Percentiles rank a stretch among this genome's conserved stretches.
Conservation (phyloP, 2,329 filamentous ascomycete genomes). For the Phialemonium atrogriseum region DNA sequence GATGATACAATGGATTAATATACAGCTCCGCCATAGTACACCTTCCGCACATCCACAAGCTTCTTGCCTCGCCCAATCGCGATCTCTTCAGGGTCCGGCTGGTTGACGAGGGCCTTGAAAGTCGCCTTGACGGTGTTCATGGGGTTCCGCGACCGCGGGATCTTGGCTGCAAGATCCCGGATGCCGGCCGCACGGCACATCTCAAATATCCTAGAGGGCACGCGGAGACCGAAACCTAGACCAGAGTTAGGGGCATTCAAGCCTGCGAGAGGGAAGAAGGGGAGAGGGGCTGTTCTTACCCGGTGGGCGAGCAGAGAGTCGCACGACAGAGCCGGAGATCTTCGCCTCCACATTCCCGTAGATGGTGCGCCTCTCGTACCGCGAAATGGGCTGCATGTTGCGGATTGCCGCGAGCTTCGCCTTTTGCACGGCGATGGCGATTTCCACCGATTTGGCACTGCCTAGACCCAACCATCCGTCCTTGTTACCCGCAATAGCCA, state of each 20-base stretch:
- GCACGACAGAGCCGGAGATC: slow-evolving; percentile 77
- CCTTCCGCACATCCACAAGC: slow-evolving; percentile 89
- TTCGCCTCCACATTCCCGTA: slow-evolving; percentile 79
- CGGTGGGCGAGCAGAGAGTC: slow-evolving; percentile 75
- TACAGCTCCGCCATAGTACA: slow-evolving; percentile 84
- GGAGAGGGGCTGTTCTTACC: slow-evolving; percentile 49
- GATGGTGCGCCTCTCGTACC: slow-evolving; percentile 89
- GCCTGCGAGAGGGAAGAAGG: neutral
- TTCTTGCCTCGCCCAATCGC: slow-evolving; percentile 88
- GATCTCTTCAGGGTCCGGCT: slow-evolving; percentile 82
- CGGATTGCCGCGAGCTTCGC: slow-evolving; percentile 74
- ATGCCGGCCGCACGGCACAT: slow-evolving; percentile 85
- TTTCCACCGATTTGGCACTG: slow-evolving; percentile 78
- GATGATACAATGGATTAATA: slow-evolving; percentile 31
- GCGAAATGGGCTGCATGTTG: slow-evolving; percentile 85
- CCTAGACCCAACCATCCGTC: slow-evolving; percentile 83
- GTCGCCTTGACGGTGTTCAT: slow-evolving; percentile 98
- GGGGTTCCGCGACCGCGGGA: slow-evolving; percentile 80
- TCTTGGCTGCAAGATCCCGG: slow-evolving; percentile 73
- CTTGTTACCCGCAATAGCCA: slow-evolving; percentile 80
- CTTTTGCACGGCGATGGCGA: slow-evolving; percentile 58
- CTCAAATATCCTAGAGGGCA: slow-evolving; percentile 87
- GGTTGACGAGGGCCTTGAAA: slow-evolving; percentile 71
- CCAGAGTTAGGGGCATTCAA: neutral
- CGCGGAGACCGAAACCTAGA: slow-evolving; percentile 85